phyloP scores from a whole-genome alignment of 768 basidiomycete genomes.

The Kwoniella pini region DNA sequence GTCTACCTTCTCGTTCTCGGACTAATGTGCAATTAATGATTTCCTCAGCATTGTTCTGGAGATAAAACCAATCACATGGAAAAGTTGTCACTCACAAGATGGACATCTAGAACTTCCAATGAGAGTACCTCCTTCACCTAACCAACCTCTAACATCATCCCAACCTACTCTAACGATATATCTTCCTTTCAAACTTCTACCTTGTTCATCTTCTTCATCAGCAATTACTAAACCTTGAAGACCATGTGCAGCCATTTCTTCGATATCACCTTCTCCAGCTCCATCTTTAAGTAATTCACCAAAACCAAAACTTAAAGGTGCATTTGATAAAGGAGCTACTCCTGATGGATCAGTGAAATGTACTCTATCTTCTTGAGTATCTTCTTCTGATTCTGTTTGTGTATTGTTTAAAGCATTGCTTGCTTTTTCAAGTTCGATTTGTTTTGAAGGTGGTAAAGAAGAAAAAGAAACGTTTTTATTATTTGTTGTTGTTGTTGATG shows the following conservation, averaged over 20 bases:
- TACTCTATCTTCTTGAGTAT: slow-evolving; percentile 16
- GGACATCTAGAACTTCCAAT: slow-evolving; percentile 54
- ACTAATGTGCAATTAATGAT: slow-evolving; percentile 56
- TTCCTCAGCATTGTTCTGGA: neutral
- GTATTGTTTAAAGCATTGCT: slow-evolving; percentile 14
- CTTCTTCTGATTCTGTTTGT: too few relatives aligned
- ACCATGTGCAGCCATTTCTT: slow-evolving; percentile 38
- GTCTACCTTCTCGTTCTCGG: slow-evolving; percentile 81
- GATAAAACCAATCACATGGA: too few relatives aligned
- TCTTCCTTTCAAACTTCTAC: slow-evolving; percentile 72
- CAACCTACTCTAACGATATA: slow-evolving; percentile 96
- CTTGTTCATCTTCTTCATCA: slow-evolving; percentile 58
- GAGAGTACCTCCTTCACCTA: slow-evolving; percentile 64
- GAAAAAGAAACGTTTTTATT: slow-evolving; percentile 48
- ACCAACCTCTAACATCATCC: slow-evolving; percentile 97
- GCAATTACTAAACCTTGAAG: slow-evolving; percentile 15
- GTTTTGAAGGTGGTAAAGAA: slow-evolving; percentile 48
- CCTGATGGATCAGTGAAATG: slow-evolving; percentile 30
- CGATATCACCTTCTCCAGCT: slow-evolving; percentile 63
- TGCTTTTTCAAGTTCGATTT: slow-evolving; percentile 36
- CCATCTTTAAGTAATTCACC: slow-evolving; percentile 62
- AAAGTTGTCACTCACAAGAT: slow-evolving; percentile 34
- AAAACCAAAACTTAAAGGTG: slow-evolving; percentile 53
- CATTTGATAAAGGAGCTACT: slow-evolving; percentile 42
- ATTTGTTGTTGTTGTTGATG: slow-evolving; percentile 15